phyloP scores from a whole-genome alignment of 2,329 filamentous ascomycete genomes.

The Aspergillus versicolor region DNA sequence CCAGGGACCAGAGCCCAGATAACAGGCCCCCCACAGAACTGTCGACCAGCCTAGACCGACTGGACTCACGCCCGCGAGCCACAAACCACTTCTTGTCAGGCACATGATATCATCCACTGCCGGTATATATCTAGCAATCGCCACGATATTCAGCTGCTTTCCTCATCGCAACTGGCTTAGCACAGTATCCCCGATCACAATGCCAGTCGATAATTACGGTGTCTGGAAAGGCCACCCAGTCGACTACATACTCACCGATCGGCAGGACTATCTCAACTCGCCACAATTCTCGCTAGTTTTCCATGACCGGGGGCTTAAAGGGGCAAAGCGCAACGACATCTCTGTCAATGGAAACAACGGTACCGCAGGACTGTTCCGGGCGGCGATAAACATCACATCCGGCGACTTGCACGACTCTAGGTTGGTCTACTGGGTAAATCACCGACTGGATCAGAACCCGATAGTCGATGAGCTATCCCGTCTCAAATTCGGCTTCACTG shows the following conservation, averaged over 20 bases:
- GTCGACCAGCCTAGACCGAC: not conserved
- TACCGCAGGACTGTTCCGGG: slow-evolving; percentile 13
- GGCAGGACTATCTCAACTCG: slow-evolving; percentile 4
- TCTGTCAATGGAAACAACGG: not conserved
- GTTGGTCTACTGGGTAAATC: slow-evolving; percentile 20
- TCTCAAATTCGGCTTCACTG: slow-evolving; percentile 14
- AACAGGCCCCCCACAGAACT: not conserved
- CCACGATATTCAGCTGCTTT: not conserved
- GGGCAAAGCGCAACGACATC: not conserved
- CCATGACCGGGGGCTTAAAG: slow-evolving; percentile 3
- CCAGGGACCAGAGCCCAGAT: too few relatives aligned
- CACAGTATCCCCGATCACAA: not conserved
- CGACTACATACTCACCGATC: slow-evolving; percentile 13
- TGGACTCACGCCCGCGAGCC: not conserved
- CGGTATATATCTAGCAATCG: not conserved
- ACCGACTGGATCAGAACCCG: slow-evolving; percentile 11
- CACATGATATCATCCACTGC: not conserved
- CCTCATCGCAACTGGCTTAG: not conserved
- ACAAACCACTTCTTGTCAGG: not conserved
- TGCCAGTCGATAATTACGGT: slow-evolving; percentile 20
- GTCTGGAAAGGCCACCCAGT: slow-evolving; percentile 18
- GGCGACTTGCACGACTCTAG: slow-evolving; percentile 15
- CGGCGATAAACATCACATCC: slow-evolving; percentile 22
- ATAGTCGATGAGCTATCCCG: slow-evolving; percentile 12
- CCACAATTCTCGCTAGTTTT: slow-evolving; percentile 18